These are phyloP conservation scores for Epichloe uncinata DNA, from an alignment of 2,329 filamentous ascomycete genomes.

Conservation along the genomic window DNA sequence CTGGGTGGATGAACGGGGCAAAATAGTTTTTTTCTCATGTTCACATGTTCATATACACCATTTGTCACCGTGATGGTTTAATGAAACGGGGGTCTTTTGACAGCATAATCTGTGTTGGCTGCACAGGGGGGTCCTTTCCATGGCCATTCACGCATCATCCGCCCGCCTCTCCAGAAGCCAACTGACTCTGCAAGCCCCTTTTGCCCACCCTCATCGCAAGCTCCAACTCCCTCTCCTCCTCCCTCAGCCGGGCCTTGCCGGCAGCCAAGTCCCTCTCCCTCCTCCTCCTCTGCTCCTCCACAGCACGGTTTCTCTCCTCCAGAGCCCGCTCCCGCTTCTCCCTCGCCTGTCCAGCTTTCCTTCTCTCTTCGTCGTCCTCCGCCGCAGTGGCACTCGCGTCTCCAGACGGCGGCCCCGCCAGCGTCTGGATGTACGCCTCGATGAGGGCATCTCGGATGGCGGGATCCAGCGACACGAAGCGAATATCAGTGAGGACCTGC, in stretches of 20 bases:
- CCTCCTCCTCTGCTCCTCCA: conserved; percentile 49
- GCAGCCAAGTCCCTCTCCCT: conserved; percentile 45
- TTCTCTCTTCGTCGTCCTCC: conserved; percentile 37
- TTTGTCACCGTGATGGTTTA: too few relatives aligned
- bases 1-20: too few relatives aligned
- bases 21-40: too few relatives aligned
- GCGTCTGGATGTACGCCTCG: conserved; percentile 49
- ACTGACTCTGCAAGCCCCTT: conserved; percentile 49
- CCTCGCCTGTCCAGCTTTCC: conserved; percentile 36
- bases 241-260: conserved; percentile 47
- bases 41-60: too few relatives aligned
- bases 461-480: conserved; percentile 54
- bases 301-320: conserved; percentile 46
- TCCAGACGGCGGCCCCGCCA: conserved; percentile 42
- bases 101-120: too few relatives aligned
- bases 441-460: conserved; percentile 50
- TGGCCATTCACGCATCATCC: conserved; percentile 8
- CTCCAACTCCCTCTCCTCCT: conserved; percentile 56
- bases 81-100: too few relatives aligned
- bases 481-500: conserved; percentile 49
- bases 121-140: too few relatives aligned
- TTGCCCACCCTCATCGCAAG: conserved; percentile 56
- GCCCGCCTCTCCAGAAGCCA: conserved; percentile 23
- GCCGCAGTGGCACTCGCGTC: conserved; percentile 20
- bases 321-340: conserved; percentile 52